Base-by-base conservation (phyloP, 2,329 filamentous ascomycete species). In the Paracamarosporium sp. region DNA sequence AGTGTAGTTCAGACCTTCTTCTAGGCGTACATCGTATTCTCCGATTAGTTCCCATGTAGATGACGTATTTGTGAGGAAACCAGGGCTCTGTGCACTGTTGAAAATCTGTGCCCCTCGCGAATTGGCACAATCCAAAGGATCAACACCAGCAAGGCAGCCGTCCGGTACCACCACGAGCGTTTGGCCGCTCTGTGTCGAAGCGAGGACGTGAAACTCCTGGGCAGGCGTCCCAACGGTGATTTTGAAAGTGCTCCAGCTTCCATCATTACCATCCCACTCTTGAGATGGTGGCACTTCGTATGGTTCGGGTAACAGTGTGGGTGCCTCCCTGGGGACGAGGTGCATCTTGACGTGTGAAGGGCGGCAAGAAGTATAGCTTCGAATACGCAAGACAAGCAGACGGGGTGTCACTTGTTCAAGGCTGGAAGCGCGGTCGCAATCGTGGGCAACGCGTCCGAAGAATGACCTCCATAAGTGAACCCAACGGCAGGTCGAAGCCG, bases 211-310 rank as follows among this genome's bases (percentile, higher is more conserved):
- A 28, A 76, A 74, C 35, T 77, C 72, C 55, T 79, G 77, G 25
- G 69, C 71, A 25, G 77, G 77, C 31, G 69, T 75, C 3, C 78
- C 78, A 1, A 79, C 73, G 44, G 67, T 71, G 35, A 79, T 66
- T n/a, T 69, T 66, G 62, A 80, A 80, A 2, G 76, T 76, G 44
- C 75, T 78, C 78, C 78, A 80, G 43, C 56, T 63, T 1, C 78
- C 78, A 65, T 80, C 77, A 53, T 76, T 72, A 47, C 78, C 78
- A 35, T 79, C 75, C 59, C 77, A 77, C 27, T 69, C 55, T 47
- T 70, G 59, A 24, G 73, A 72, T 5, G 70, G 64, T 30, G 69
- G 73, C 12, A 76, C 69, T 30, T 67, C 66, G 58, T 74, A 75
- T 9, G 73, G 72, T 53, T 55, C 41, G 20, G 66, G 61, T 17